These are phyloP conservation scores for Penicillium sp. DNA, from an alignment of 2,329 filamentous ascomycete genomes.

Conservation along the genomic window DNA sequence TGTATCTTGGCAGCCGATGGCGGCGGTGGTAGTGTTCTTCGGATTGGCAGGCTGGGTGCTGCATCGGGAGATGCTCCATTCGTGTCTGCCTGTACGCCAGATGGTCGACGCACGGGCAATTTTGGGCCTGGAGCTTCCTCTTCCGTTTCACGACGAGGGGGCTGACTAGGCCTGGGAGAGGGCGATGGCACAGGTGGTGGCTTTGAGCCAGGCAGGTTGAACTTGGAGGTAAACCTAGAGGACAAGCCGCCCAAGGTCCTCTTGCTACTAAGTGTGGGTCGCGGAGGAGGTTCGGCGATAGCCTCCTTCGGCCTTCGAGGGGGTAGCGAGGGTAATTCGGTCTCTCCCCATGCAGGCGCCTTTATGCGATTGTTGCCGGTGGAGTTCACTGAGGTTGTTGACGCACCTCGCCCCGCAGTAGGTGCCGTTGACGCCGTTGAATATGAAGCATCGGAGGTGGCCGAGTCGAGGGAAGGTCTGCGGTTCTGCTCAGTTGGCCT, in stretches of 20 bases:
- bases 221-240: slow-evolving; percentile 12
- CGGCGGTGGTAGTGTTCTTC: slow-evolving; percentile 36
- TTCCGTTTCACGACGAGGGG: slow-evolving; percentile 8
- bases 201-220: slow-evolving; percentile 5
- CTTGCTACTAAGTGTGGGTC: slow-evolving; percentile 25
- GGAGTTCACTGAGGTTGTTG: slow-evolving; percentile 32
- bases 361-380: slow-evolving; percentile 43
- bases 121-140: slow-evolving; percentile 21
- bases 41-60: slow-evolving; percentile 21
- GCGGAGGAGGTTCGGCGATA: slow-evolving; percentile 22
- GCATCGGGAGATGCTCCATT: slow-evolving; percentile 16
- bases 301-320: slow-evolving; percentile 45
- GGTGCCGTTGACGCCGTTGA: slow-evolving; percentile 47
- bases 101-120: slow-evolving; percentile 29
- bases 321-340: slow-evolving; percentile 57
- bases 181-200: slow-evolving; percentile 1
- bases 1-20: slow-evolving; percentile 35
- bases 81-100: slow-evolving; percentile 17
- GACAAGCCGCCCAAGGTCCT: slow-evolving; percentile 16
- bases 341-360: slow-evolving; percentile 60
- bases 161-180: slow-evolving; percentile 9
- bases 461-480: slow-evolving; percentile 52
- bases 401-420: slow-evolving; percentile 43
- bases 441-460: slow-evolving; percentile 54
- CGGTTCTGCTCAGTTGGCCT: slow-evolving; percentile 40